These are phyloP conservation scores for Collybiopsis confluens DNA, from an alignment of 768 basidiomycete genomes.

Conservation along the genomic window DNA sequence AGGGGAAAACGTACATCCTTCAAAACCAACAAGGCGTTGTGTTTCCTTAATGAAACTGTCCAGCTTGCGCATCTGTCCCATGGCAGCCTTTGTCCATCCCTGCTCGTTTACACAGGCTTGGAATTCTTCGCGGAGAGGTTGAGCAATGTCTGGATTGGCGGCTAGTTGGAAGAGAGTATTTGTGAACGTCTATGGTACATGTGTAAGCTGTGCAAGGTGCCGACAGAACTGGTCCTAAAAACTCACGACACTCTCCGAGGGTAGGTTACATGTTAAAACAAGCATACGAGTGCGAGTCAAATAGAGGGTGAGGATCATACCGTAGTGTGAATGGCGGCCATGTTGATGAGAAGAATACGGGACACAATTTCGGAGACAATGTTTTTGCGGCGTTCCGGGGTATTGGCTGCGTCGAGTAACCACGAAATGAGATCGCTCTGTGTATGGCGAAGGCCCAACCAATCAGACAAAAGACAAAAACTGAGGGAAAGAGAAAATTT, in stretches of 20 bases:
- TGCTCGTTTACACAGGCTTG: slow-evolving; percentile 22
- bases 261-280: background rate
- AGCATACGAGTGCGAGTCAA: no score
- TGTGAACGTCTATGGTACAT: slow-evolving; percentile 16
- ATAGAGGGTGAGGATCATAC: background rate
- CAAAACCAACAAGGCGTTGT: slow-evolving; percentile 26
- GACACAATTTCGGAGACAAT: slow-evolving; percentile 18
- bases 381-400: slow-evolving; percentile 16
- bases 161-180: slow-evolving; percentile 27
- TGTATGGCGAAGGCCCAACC: background rate
- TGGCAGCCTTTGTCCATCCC: slow-evolving; percentile 38
- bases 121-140: slow-evolving; percentile 29
- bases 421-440: slow-evolving; percentile 7
- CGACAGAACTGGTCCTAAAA: background rate
- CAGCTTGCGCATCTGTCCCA: slow-evolving; percentile 33
- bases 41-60: slow-evolving; percentile 46
- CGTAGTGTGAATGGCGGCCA: slow-evolving; percentile 36
- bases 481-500: background rate
- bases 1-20: slow-evolving; percentile 13
- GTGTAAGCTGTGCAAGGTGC: background rate
- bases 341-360: slow-evolving; percentile 34
- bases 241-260: background rate
- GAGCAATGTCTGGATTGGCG: slow-evolving; percentile 22
- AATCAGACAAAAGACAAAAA: background rate
- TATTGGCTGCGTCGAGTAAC: slow-evolving; percentile 19